Conservation (phyloP, 202 grass and related monocot genomes). For the Miscanthus sacchariflorus region DNA sequence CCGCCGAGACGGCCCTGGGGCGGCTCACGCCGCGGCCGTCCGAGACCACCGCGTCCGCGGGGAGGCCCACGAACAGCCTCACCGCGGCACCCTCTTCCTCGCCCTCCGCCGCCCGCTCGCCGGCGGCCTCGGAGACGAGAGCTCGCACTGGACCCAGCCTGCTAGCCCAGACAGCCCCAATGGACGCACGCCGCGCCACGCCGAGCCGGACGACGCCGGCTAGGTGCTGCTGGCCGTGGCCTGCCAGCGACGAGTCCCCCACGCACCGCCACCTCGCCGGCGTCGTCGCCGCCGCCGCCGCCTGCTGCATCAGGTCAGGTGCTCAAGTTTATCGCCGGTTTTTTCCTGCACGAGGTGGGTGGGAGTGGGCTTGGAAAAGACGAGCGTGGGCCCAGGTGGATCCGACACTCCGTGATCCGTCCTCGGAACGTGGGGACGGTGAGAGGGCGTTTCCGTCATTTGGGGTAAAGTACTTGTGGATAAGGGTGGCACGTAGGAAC, state of each 20-base stretch:
- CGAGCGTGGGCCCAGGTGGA: not conserved
- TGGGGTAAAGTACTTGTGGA: not conserved
- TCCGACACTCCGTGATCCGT: not conserved
- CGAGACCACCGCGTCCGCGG: conserved; percentile 62
- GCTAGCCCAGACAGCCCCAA: not conserved
- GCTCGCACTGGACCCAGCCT: conserved; percentile 17
- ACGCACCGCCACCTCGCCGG: not conserved
- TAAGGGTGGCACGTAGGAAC: conserved; percentile 23
- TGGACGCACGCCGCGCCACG: not conserved
- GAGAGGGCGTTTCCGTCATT: not conserved
- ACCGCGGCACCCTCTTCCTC: conserved; percentile 42
- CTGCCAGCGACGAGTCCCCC: not conserved
- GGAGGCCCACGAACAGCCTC: conserved; percentile 79
- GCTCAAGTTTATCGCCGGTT: too few relatives aligned
- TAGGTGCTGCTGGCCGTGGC: not conserved
- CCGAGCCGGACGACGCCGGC: conserved; percentile 7
- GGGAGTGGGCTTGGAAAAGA: not conserved
- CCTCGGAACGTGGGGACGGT: not conserved
- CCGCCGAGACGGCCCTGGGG: conserved; percentile 58
- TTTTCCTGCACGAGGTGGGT: too few relatives aligned
- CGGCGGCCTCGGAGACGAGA: not conserved
- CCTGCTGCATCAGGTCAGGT: conserved; percentile 24
- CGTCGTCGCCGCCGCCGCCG: not conserved
- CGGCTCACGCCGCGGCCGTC: conserved; percentile 52
- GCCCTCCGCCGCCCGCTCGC: not conserved